These are phyloP conservation scores for Rosa multiflora DNA, from an alignment of 306 rosid genomes.

Conservation along the genomic window DNA sequence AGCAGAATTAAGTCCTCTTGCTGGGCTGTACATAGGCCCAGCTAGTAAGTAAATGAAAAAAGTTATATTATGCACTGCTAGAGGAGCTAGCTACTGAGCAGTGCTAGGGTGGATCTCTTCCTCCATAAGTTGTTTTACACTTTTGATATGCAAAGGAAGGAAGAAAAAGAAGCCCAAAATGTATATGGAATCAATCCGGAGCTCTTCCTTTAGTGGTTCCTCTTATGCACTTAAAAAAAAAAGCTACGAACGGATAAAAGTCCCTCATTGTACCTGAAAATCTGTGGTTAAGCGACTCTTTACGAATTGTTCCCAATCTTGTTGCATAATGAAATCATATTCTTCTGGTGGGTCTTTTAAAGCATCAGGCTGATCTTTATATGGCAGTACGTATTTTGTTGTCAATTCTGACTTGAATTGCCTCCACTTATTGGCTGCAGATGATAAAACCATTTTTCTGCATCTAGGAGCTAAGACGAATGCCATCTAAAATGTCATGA, in stretches of 20 bases:
- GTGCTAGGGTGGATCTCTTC: not conserved
- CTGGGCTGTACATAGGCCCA: not conserved
- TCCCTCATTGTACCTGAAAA: slow-evolving; percentile 12
- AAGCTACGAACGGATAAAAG: not conserved
- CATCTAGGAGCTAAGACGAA: slow-evolving; percentile 2
- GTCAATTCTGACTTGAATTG: slow-evolving; percentile 19
- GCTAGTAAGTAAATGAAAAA: not conserved
- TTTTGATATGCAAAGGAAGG: not conserved
- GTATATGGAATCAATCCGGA: not conserved
- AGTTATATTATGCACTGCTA: not conserved
- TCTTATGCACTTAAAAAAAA: not conserved
- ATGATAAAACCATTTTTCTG: not conserved
- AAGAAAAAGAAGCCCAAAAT: not conserved
- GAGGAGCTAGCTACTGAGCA: not conserved
- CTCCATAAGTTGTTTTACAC: not conserved
- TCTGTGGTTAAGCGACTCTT: slow-evolving; percentile 12
- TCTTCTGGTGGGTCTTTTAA: slow-evolving; percentile 16
- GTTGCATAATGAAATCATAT: slow-evolving; percentile 13
- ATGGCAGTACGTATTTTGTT: slow-evolving; percentile 8
- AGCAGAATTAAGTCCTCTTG: not conserved
- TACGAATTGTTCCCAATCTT: slow-evolving; percentile 14
- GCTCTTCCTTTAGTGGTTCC: not conserved
- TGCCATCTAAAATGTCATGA: slow-evolving; percentile 4
- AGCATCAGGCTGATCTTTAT: slow-evolving; percentile 8
- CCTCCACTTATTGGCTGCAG: slow-evolving; percentile 19